Conservation (phyloP, 2,329 filamentous ascomycete genomes). For the Ascochyta pisi region DNA sequence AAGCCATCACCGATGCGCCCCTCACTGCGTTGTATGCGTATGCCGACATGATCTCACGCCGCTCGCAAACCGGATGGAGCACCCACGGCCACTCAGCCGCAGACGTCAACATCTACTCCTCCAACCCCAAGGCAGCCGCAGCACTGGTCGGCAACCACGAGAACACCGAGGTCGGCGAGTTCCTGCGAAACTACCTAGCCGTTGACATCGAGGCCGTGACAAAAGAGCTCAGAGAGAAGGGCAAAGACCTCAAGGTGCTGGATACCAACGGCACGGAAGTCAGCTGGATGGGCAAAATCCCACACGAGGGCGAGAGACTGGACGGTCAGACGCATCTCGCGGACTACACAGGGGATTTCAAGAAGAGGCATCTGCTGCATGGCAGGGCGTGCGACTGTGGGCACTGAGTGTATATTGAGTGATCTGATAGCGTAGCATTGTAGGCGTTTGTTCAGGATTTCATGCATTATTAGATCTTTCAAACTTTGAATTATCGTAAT, state of each 20-base stretch:
- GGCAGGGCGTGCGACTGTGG: constrained; percentile 40
- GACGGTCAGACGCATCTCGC: constrained; percentile 57
- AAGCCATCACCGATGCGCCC: constrained; percentile 66
- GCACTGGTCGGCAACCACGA: constrained; percentile 85
- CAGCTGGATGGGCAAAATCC: constrained; percentile 54
- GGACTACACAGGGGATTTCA: constrained; percentile 45
- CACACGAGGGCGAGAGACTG: constrained; percentile 50
- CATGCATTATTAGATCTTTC: no score
- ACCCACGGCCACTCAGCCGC: constrained; percentile 90
- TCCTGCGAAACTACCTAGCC: constrained; percentile 78
- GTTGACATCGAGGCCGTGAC: constrained; percentile 83
- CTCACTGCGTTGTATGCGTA: constrained; percentile 68
- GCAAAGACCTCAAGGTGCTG: constrained; percentile 38
- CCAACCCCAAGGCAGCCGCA: constrained; percentile 67
- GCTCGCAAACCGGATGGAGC: constrained; percentile 90
- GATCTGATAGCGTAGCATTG: constrained; percentile 5
- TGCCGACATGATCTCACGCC: constrained; percentile 83
- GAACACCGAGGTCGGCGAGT: constrained; percentile 89
- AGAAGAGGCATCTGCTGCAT: constrained; percentile 42
- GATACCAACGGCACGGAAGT: constrained; percentile 38
- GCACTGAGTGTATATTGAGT: constrained; percentile 20
- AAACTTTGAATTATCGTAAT: no score
- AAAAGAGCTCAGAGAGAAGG: constrained; percentile 71
- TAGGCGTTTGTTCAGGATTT: constrained; percentile 1
- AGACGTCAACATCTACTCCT: constrained; percentile 96